These are phyloP conservation scores for Chlorella vulgaris DNA, from an alignment of 139 green algal species.

Conservation along the genomic window DNA sequence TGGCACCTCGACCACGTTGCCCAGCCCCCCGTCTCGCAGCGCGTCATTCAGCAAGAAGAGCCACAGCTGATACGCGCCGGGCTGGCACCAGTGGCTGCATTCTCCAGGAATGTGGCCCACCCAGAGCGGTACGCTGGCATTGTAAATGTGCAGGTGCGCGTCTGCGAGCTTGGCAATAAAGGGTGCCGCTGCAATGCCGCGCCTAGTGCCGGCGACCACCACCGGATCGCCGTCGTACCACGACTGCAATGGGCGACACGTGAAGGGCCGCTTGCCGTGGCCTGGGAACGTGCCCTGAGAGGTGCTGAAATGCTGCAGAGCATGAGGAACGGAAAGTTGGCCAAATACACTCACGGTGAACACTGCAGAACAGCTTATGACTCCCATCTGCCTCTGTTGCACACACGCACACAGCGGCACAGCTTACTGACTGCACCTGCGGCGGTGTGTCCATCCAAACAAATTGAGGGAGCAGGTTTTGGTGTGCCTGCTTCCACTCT, in stretches of 20 bases:
- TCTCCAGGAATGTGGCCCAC: constrained; percentile 19
- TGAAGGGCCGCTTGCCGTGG: background rate
- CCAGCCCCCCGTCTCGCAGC: constrained; percentile 8
- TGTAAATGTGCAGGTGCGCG: constrained; percentile 15
- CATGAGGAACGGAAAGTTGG: background rate
- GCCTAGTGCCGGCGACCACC: background rate
- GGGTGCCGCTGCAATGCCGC: constrained; percentile 1
- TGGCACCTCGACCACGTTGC: background rate
- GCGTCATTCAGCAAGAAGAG: constrained; percentile 20
- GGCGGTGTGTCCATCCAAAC: constrained; percentile 27
- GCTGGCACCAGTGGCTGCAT: constrained; percentile 48
- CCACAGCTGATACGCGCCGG: constrained; percentile 47
- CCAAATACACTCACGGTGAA: background rate
- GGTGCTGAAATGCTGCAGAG: background rate
- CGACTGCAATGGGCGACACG: background rate
- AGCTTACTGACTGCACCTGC: background rate
- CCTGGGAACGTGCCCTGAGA: background rate
- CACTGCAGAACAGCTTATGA: background rate
- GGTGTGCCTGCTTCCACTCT: background rate
- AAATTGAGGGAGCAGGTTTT: background rate
- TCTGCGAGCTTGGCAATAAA: constrained; percentile 24
- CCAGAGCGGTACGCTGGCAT: constrained; percentile 37
- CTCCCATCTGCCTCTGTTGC: background rate
- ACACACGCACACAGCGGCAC: background rate
- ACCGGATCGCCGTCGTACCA: background rate